Base-by-base conservation (phyloP, 1,284 basidiomycete species). In the Tremellales sp. region DNA sequence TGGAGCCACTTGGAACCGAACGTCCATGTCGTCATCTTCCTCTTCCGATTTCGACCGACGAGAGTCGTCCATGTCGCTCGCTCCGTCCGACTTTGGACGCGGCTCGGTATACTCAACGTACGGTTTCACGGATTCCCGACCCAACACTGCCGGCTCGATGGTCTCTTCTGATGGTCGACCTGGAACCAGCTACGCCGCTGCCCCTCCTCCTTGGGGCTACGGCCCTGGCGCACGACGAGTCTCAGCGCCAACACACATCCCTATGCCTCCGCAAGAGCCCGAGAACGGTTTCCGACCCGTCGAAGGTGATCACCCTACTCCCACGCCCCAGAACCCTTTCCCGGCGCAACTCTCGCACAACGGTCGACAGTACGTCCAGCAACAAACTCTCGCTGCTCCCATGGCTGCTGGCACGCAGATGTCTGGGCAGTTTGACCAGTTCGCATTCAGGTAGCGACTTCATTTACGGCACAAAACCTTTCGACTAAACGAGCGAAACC, bases 11-110 rank as follows among this genome's bases (percentile, higher is more conserved):
- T 52, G 48, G 46, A 48, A 51, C 21, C 51, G 56, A 23, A 42
- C 48, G 3, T 67, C 62, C 0, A 46, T 56, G 36, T 43, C 49
- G 31, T 61, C 60, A 2, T 42, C 57, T 22, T 56, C 56, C 2
- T 53, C 51, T 15, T 55, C 56, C 10, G 64, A 65, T 17, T 63
- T 50, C n/a, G 65, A 68, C 40, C 56, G 64, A 25, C 49, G 65
- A 0, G 61, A 63, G 12, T 57, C 54, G 5, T 42, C 49, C 50
- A 17, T 45, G 41, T 36, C 35, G 22, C 8, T 42, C 40, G 11
- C 45, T 24, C 51, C 49, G 3, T 44, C 46, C 19, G 39, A 10
- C 24, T 36, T n/a, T 10, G 15, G 21, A 40, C 29, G 35, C 21
- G 21, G 25, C 6, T 40, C 39, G 13, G 10, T 25, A 21, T 13